phyloP scores from a whole-genome alignment of 140 eudicot species.

The Ambrosia hybrid region DNA sequence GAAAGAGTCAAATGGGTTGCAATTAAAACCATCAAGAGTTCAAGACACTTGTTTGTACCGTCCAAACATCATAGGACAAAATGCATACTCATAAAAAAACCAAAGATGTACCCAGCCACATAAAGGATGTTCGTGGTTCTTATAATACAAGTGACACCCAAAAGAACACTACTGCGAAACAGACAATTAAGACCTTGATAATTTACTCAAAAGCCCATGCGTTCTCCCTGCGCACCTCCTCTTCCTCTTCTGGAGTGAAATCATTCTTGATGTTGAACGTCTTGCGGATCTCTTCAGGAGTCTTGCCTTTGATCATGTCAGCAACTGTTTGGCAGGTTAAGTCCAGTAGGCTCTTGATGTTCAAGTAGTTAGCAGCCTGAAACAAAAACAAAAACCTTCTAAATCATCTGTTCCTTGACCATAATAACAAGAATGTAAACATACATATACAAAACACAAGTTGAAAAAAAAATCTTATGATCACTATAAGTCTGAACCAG shows the following conservation, averaged over 20 bases:
- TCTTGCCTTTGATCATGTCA: conserved; percentile 87
- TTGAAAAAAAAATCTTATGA: not conserved
- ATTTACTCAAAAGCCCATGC: conserved; percentile 81
- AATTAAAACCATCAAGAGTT: conserved; percentile 13
- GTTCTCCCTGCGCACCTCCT: conserved; percentile 77
- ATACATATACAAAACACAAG: not conserved
- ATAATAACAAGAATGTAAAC: not conserved
- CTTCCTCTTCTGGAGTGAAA: conserved; percentile 86
- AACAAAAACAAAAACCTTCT: not conserved
- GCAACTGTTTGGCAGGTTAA: conserved; percentile 89
- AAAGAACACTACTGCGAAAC: conserved; percentile 6
- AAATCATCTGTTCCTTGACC: not conserved
- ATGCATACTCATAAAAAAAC: conserved; percentile 4
- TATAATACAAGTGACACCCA: conserved; percentile 14
- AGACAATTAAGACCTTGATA: not conserved
- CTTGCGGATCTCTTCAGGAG: conserved; percentile 82
- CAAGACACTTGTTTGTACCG: conserved; percentile 13
- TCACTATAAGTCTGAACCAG: not conserved
- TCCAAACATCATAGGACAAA: conserved; percentile 22
- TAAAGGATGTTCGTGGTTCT: conserved; percentile 17
- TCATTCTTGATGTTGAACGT: conserved; percentile 78
- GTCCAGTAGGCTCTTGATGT: conserved; percentile 71
- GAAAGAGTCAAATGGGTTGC: not conserved
- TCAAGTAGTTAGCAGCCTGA: conserved; percentile 78
- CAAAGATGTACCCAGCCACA: not conserved